Evolutionary conservation across 768 basidiomycete species (phyloP).

Genomic region (Boletus reticulatus): DNA sequence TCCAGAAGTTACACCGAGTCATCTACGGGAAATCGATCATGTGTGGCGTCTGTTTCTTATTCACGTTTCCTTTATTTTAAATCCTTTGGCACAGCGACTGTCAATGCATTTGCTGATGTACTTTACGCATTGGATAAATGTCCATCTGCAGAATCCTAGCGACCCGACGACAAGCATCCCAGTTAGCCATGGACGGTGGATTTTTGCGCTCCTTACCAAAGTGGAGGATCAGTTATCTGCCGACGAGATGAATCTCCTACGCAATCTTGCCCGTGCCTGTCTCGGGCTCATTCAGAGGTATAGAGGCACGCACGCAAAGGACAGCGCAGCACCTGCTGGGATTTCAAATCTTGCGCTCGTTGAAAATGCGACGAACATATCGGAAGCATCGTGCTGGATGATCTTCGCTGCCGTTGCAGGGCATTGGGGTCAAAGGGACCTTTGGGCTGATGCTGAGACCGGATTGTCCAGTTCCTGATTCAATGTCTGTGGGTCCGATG

Average conservation of each 20-base stretch:
- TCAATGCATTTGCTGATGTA: constrained; percentile 81
- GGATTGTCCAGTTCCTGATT: constrained; percentile 31
- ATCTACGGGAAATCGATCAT: constrained; percentile 64
- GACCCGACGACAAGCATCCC: constrained; percentile 42
- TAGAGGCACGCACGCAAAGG: constrained; percentile 22
- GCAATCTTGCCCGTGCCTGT: constrained; percentile 72
- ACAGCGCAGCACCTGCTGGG: constrained; percentile 2
- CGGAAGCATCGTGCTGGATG: constrained; percentile 66
- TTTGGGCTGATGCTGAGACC: constrained; percentile 77
- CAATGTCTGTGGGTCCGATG: neutral
- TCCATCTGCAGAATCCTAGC: constrained; percentile 46
- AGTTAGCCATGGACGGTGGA: constrained; percentile 69
- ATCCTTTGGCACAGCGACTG: constrained; percentile 45
- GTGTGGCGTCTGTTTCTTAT: constrained; percentile 37
- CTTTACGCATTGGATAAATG: constrained; percentile 77
- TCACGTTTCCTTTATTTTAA: neutral
- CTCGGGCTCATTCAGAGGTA: constrained; percentile 45
- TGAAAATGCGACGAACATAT: constrained; percentile 32
- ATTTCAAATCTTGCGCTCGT: neutral
- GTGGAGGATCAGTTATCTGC: constrained; percentile 68
- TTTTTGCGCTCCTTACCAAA: constrained; percentile 69
- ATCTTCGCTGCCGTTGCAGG: constrained; percentile 61
- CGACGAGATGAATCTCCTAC: constrained; percentile 75
- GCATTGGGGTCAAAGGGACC: constrained; percentile 76
- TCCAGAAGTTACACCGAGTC: constrained; percentile 56